Evolutionary conservation across 148 eudicot species (phyloP).

Genomic region (Vaccinium myrtillus): DNA sequence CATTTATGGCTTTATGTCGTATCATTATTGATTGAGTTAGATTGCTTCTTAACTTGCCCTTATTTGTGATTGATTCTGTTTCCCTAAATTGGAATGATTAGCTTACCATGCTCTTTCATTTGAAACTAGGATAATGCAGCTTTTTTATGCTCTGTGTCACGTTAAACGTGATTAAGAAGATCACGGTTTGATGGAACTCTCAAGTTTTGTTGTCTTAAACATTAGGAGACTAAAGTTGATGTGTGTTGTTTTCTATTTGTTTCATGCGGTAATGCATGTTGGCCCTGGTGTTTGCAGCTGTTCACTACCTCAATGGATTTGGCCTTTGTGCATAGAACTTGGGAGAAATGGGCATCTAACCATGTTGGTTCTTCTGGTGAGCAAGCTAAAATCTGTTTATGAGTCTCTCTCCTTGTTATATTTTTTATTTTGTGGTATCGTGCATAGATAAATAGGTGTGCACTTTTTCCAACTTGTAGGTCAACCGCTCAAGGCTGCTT

Average conservation of each 20-base stretch:
- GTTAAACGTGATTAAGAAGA: not conserved
- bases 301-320: constrained; percentile 59
- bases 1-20: too few species aligned
- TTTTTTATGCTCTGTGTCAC: not conserved
- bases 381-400: constrained; percentile 12
- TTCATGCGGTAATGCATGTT: constrained; percentile 7
- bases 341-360: constrained; percentile 87
- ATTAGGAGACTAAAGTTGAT: not conserved
- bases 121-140: not conserved
- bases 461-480: constrained; percentile 35
- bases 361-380: constrained; percentile 74
- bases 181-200: not conserved
- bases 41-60: too few species aligned
- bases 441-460: not conserved
- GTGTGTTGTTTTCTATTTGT: not conserved
- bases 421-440: not conserved
- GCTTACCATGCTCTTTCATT: too few species aligned
- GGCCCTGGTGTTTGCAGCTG: constrained; percentile 22
- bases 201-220: not conserved
- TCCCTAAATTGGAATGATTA: too few species aligned
- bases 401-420: not conserved
- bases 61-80: too few species aligned
- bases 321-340: constrained; percentile 57
- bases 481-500: constrained; percentile 69
- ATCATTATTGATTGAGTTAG: too few species aligned